Conservation (phyloP, 2,329 filamentous ascomycete species). For the Hypoxylon sp. region DNA sequence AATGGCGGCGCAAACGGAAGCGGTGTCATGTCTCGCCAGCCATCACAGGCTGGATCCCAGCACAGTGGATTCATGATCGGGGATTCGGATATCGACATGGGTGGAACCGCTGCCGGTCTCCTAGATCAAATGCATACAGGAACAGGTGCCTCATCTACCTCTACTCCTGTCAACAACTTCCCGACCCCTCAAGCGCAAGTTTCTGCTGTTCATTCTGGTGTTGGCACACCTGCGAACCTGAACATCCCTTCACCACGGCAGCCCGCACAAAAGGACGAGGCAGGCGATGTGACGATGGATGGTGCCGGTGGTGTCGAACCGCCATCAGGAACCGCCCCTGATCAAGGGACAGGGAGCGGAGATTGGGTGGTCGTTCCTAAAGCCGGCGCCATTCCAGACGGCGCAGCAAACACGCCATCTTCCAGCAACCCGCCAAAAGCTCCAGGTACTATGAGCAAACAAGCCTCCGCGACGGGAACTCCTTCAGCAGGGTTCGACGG, state of each 20-base stretch:
- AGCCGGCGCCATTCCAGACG: slow-evolving; percentile 64
- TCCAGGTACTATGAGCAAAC: slow-evolving; percentile 53
- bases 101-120: slow-evolving; percentile 73
- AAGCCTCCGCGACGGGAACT: slow-evolving; percentile 61
- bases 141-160: slow-evolving; percentile 70
- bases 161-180: slow-evolving; percentile 73
- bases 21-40: slow-evolving; percentile 64
- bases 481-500: slow-evolving; percentile 62
- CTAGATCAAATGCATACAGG: slow-evolving; percentile 78
- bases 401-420: slow-evolving; percentile 47
- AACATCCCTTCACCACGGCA: slow-evolving; percentile 63
- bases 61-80: slow-evolving; percentile 69
- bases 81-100: slow-evolving; percentile 76
- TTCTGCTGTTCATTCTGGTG: slow-evolving; percentile 70
- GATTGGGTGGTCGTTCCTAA: slow-evolving; percentile 85
- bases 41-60: slow-evolving; percentile 69
- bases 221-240: slow-evolving; percentile 68
- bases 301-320: slow-evolving; percentile 63
- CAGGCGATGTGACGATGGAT: slow-evolving; percentile 69
- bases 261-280: slow-evolving; percentile 43
- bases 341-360: slow-evolving; percentile 67
- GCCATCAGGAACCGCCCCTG: slow-evolving; percentile 61
- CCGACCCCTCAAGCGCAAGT: slow-evolving; percentile 72
- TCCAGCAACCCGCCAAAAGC: slow-evolving; percentile 46
- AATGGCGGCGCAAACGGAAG: slow-evolving; percentile 46